A percentile compares a stretch with the other conserved stretches of the same genome.
phyloP scores from a whole-genome alignment of 345 rosid genomes.

The Corymbia maculata region DNA sequence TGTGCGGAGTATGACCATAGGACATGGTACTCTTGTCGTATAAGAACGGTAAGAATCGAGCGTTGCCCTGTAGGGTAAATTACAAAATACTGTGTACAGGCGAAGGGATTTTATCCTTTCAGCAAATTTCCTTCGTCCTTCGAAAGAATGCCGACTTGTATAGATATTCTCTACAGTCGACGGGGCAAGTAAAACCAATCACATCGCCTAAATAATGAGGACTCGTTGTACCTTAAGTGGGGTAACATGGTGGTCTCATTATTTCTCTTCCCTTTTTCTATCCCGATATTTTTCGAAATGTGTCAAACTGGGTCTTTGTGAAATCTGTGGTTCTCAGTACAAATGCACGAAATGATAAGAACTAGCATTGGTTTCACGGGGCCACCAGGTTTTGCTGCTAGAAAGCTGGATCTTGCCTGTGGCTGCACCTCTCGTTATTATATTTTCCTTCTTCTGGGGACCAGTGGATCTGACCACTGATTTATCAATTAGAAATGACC shows the following conservation, averaged over 20 bases:
- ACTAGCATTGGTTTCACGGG: not conserved
- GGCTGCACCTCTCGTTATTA: not conserved
- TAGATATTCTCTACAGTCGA: not conserved
- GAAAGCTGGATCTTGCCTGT: not conserved
- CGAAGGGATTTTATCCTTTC: not conserved
- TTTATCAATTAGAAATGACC: not conserved
- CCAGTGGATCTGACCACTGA: not conserved
- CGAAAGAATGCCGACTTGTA: not conserved
- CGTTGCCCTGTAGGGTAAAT: not conserved
- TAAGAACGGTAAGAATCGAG: not conserved
- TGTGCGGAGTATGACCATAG: not conserved
- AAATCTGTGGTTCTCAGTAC: not conserved
- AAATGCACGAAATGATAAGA: not conserved
- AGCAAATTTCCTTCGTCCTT: not conserved
- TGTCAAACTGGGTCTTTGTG: not conserved
- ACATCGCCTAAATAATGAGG: not conserved
- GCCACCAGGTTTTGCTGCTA: not conserved
- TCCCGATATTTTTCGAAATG: not conserved
- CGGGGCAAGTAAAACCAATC: not conserved
- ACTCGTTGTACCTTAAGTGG: not conserved
- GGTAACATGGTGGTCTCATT: not conserved
- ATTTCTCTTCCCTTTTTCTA: not conserved
- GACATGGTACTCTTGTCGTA: not conserved
- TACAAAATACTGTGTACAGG: not conserved
- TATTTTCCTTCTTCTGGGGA: not conserved